Base-by-base conservation (phyloP, 2,329 filamentous ascomycete genomes). In the Myriangium duriaei region DNA sequence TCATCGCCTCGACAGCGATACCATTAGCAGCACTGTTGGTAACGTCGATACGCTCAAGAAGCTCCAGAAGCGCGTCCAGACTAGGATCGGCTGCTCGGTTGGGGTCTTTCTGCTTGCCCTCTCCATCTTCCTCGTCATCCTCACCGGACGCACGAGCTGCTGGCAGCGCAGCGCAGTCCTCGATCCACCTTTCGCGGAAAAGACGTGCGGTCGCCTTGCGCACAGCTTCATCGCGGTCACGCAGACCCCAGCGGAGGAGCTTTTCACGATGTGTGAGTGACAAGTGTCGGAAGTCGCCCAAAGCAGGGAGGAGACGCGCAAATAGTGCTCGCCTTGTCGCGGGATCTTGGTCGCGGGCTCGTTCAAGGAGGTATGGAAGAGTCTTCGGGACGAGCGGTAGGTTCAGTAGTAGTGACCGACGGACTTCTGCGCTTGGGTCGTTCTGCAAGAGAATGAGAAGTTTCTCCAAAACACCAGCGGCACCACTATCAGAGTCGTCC, bases 101-200 rank as follows among this genome's bases (percentile, higher is more conserved):
- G 11, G 47, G 43, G 32, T 50, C 59, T 5, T 70, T 49, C 14
- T 47, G 41, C 43, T 51, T 60, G 34, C 63, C 63, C 4, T 70
- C 68, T 33, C 70, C 69, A 18, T 71, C 72, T n/a, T 69, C 62
- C 14, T 72, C 72, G 11, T 51, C 50, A 11, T 62, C 61, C 5
- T 70, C 66, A 34, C 71, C 70, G 21, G 70, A 71, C 7, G 71
- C 63, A 28, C 74, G 73, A 12, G 68, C 67, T 26, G 77, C 71
- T 5, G 69, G 65, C 1, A 72, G 68, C 2, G 79, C 79, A 4
- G 82, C 86, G 50, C 87, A 95, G 53, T 96, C 85, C 54, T 96
- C 88, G 44, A 98, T 88, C 91, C 91, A 98, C n/a, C 85, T 76
- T 53, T 95, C 87, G 44, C 81, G 77, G 63, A 98, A 98, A 5